Conservation (phyloP, 2,329 filamentous ascomycete genomes). For the Colletotrichum theobromicola region DNA sequence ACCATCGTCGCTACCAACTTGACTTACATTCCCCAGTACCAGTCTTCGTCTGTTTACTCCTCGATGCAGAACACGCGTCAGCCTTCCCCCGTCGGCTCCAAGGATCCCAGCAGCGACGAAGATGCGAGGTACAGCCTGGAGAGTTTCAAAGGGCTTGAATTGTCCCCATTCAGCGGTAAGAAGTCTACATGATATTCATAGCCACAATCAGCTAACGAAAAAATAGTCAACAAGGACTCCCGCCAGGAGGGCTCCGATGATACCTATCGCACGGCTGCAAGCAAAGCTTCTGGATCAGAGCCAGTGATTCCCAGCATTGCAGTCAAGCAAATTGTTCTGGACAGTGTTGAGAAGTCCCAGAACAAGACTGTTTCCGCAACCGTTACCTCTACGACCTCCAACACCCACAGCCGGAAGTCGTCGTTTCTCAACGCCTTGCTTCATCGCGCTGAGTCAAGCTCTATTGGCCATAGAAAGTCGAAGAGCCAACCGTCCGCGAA, state of each 20-base stretch:
- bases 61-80: conserved; percentile 6
- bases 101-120: background rate
- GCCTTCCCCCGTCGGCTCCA: background rate
- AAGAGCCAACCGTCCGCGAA: conserved; percentile 5
- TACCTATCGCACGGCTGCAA: conserved; percentile 30
- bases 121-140: conserved; percentile 1
- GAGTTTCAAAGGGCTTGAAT: conserved; percentile 38
- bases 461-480: conserved; percentile 2
- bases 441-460: background rate
- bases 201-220: background rate
- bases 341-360: background rate
- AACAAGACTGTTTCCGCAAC: background rate
- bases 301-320: background rate
- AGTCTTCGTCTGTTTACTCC: conserved; percentile 16
- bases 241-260: conserved; percentile 23
- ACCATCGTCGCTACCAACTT: background rate
- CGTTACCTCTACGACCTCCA: background rate
- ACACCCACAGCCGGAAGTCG: background rate
- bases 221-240: background rate
- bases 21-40: background rate
- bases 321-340: background rate
- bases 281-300: conserved; percentile 1
- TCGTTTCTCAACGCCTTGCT: conserved; percentile 4
- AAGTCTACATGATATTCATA: background rate
- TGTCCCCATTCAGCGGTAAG: conserved; percentile 40